Base-by-base conservation (phyloP, 148 eudicot genomes). In the Rhododendron williamsianum region DNA sequence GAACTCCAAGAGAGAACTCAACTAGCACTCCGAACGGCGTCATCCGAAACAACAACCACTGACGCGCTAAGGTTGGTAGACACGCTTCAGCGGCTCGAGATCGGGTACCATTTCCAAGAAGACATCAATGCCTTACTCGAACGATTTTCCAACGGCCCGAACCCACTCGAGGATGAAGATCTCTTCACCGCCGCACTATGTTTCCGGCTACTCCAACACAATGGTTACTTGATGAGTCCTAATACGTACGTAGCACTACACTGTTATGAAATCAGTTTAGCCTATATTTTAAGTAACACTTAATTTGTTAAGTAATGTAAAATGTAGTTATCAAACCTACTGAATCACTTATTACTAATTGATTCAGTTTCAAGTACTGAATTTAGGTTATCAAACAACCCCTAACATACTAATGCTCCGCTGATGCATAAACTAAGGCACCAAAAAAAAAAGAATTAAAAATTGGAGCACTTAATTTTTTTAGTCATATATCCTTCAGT, bases 171-270 rank as follows among this genome's bases (percentile, higher is more conserved):
- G 38, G 6, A 69, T 0, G 63, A 83, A 41, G 85, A 83, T 83
- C 60, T 83, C 49, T 83, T 25, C 77, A 45, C 85, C 35, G 46
- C 85, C 33, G 25, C 78, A 21, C 60, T 83, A 12, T 46, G 43
- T 71, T 83, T 83, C 60, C 78, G 85, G 16, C 43, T 83, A 36
- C 78, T 83, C 41, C 51, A 79, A 27, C 63, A 83, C 3, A 83
- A 48, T 30, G 85, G 85, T 4, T 71, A 71, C 41, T 56, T 23
- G 11, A 36, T 46, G 16, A 83, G 41, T 69, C 9, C 60, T 6
- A 13, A n/a, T n/a, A n/a, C n/a, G 85, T 83, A 36, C 25, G 69
- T 81, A 16, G 4, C 4, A 4, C 11, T 15, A 4, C 46, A 6
- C n/a, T n/a, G n/a, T n/a, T n/a, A n/a, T n/a, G n/a, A n/a, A n/a